Evolutionary conservation across 441 rosid species (phyloP).

Genomic region (Pelargonium australe): DNA sequence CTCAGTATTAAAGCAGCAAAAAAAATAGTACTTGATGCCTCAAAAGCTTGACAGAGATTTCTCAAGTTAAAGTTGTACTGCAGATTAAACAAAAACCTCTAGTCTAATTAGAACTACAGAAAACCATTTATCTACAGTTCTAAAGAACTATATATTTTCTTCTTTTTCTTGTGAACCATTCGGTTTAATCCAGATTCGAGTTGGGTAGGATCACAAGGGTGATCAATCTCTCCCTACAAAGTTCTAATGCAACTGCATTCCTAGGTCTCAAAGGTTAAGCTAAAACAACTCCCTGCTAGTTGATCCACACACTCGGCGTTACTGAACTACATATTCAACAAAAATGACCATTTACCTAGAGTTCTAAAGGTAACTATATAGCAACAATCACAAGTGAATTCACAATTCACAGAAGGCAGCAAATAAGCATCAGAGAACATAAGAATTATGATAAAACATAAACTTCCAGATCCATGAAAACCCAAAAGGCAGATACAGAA

Average conservation of each 20-base stretch:
- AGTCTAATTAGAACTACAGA: too few relatives aligned
- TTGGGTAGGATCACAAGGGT: too few relatives aligned
- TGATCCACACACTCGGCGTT: background rate
- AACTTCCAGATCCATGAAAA: conserved; percentile 27
- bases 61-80: background rate
- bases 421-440: conserved; percentile 10
- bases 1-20: background rate
- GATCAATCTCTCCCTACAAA: too few relatives aligned
- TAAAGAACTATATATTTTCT: too few relatives aligned
- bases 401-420: conserved; percentile 16
- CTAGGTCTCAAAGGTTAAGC: background rate
- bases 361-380: conserved; percentile 1
- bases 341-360: conserved; percentile 11
- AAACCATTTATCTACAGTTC: too few relatives aligned
- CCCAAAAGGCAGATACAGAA: conserved; percentile 36
- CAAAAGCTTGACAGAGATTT: background rate
- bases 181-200: too few relatives aligned
- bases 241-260: too few relatives aligned
- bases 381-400: conserved; percentile 13
- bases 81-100: too few relatives aligned
- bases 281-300: conserved; percentile 1
- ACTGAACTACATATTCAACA: too few relatives aligned
- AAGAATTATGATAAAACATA: conserved; percentile 12
- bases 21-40: conserved; percentile 6
- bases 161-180: too few relatives aligned